Base-by-base conservation (phyloP, 345 rosid genomes). In the Cardamine chenopodiifolia region DNA sequence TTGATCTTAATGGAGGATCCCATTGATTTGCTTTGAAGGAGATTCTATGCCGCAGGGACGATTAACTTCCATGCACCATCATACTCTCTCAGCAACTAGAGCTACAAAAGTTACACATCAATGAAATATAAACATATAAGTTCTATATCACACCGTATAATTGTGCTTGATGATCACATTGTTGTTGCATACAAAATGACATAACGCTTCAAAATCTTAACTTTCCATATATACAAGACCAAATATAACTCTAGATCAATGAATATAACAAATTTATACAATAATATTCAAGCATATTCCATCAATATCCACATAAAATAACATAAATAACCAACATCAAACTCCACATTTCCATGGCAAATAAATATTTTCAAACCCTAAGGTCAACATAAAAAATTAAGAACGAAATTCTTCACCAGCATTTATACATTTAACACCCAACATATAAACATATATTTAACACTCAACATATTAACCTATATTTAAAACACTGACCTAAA, bases 241-340 rank as follows among this genome's bases (percentile, higher is more conserved):
- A 48, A 26, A 68, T 32, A 23, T 37, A 66, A 66, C 68, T 40
- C 45, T 49, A 67, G 54, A 31, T 15, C 26, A 53, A 45, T 11
- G 34, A n/a, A 35, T 19, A 20, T 8, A 53, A 34, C 73, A 45
- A 18, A 60, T 45, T 12, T 2, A 10, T 17, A 61, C 58, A 39
- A 42, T 72, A 42, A 18, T 40, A 31, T 52, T 59, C 8, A 42
- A 68, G 45, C 23, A 69, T 19, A 42, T 66, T 42, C 4, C 34
- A 62, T 55, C 71, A 82, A 71, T 77, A 58, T 22, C 22, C 70
- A 80, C 96, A 87, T 87, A 78, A 86, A 85, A 87, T 89, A 75
- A 86, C 82, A 77, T 26, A 58, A 25, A 45, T 44, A 61, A 28
- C 23, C 45, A 66, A 52, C 70, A 68, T 28, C n/a, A 58, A 75